Evolutionary conservation across 2,329 filamentous ascomycete genomes (phyloP).

Genomic region (Colletotrichum sp.): DNA sequence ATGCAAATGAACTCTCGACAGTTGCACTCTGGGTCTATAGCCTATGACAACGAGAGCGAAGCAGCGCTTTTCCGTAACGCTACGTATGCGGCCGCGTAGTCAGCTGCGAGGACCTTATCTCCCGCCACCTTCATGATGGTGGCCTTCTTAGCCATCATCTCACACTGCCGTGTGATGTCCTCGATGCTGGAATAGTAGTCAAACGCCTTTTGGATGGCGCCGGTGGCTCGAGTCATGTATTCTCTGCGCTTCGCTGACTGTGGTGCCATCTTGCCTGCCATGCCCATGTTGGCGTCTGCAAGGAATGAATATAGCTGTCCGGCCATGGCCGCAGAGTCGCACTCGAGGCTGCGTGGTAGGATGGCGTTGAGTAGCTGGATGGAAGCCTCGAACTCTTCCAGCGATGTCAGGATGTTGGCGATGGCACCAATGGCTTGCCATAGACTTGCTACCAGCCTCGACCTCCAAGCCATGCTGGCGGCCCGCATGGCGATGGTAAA

Average conservation of each 20-base stretch:
- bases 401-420: conserved; percentile 68
- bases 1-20: background rate
- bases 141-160: conserved; percentile 83
- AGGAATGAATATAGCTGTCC: conserved; percentile 73
- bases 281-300: conserved; percentile 79
- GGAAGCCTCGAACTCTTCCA: conserved; percentile 74
- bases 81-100: conserved; percentile 69
- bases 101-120: conserved; percentile 66
- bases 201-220: conserved; percentile 67
- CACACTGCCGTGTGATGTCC: conserved; percentile 72
- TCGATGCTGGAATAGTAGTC: conserved; percentile 69
- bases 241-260: conserved; percentile 54
- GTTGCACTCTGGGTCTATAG: background rate
- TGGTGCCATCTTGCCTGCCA: conserved; percentile 61
- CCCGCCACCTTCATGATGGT: conserved; percentile 74
- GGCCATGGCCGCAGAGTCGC: conserved; percentile 63
- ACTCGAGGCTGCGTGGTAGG: conserved; percentile 79
- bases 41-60: conserved; percentile 5
- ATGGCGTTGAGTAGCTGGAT: conserved; percentile 68
- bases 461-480: conserved; percentile 73
- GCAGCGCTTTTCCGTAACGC: conserved; percentile 49
- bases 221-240: conserved; percentile 61
- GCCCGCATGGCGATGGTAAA: conserved; percentile 81
- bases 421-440: conserved; percentile 75
- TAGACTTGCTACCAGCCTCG: conserved; percentile 69